Evolutionary conservation across 1,284 basidiomycete genomes (phyloP), one percentile per base, ranked within the genome.

Genomic region (Pulveroboletus sp.): DNA sequence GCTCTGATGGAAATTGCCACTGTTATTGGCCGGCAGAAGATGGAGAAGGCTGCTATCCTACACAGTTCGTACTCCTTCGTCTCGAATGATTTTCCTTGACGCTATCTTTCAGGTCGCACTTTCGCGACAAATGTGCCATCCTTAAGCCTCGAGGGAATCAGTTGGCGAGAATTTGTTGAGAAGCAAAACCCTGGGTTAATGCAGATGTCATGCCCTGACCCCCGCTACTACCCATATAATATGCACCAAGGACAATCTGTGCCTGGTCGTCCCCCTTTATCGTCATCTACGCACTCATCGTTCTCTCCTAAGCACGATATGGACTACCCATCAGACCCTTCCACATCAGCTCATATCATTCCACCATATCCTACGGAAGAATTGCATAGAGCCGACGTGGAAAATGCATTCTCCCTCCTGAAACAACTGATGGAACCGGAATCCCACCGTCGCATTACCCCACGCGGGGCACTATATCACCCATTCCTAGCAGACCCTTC

Each of bases 1-100:
- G 96, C 96, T 7, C 76, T 99, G 40, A 89, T 98, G 83, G 96
- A 99, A 74, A 90, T 99, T 53, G 89, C 93, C 7, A 79, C 86
- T 13, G 87, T 99, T 48, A 87, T 98, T 63, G 97, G 96, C 5
- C 83, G 83, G 58, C 80, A 79, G 59, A 82, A 83, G 50, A 93
- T 98, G 83, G 95, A 96, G 70, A 87, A 83, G 65, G 84, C 86
- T 43, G 95, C 95, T 1, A 83, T 90, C 41, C 71, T 98, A 50
- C 96, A 99, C 71, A 95, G 95, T 97, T 67, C 66, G 89, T 77
- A 48, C 51, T 17, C 32, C 42, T 26, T 42, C 11, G 40, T 58
- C 53, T 47, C 29, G 42, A 58, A 56, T 54, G 57, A 53, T 39
- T 39, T 48, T 41, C 29, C 19, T 26, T 71, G 50, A 62, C 53